Evolutionary conservation across 257 asterid species (phyloP).

Genomic region (Solanum pennellii): DNA sequence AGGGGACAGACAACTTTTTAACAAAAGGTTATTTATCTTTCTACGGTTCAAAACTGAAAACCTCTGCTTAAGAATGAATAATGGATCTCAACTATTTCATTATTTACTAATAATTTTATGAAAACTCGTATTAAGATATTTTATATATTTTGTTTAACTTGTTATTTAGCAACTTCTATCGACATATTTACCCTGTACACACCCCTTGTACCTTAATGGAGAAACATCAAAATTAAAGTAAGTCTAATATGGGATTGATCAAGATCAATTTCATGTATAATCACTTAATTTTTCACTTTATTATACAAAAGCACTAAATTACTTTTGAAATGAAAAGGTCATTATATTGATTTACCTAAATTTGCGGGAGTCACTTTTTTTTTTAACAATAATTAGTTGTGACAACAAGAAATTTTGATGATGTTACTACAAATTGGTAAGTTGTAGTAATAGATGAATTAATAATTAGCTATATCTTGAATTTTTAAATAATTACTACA

Average conservation of each 20-base stretch:
- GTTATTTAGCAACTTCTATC: not conserved
- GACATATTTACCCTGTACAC: not conserved
- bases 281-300: not conserved
- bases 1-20: too few relatives aligned
- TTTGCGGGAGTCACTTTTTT: too few relatives aligned
- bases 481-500: too few relatives aligned
- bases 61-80: not conserved
- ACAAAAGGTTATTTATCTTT: not conserved
- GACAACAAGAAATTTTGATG: not conserved
- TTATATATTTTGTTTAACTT: too few relatives aligned
- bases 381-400: not conserved
- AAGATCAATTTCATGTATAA: not conserved
- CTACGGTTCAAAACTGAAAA: fast-evolving
- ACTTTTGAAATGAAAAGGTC: not conserved
- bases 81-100: not conserved
- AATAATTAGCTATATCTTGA: too few relatives aligned
- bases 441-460: not conserved
- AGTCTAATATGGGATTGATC: not conserved
- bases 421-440: not conserved
- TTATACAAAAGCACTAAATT: not conserved
- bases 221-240: too few relatives aligned
- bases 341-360: not conserved
- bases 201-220: not conserved
- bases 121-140: too few relatives aligned
- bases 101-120: too few relatives aligned